A percentile compares a stretch with the other conserved stretches of the same genome.
These are phyloP conservation scores for Xylaria multiplex DNA, from an alignment of 2,329 filamentous ascomycete species.

Conservation along the genomic window DNA sequence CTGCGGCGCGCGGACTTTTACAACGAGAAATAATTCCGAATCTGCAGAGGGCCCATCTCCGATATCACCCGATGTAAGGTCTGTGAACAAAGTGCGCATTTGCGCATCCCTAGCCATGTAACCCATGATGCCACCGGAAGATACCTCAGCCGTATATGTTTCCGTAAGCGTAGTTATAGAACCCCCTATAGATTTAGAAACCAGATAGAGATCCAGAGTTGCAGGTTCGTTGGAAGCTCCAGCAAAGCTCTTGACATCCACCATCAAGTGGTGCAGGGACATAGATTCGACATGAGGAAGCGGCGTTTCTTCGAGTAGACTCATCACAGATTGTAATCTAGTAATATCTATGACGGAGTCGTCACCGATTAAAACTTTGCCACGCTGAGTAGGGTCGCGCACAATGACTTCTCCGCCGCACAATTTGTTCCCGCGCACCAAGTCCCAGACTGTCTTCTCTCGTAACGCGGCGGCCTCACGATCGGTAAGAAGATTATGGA, in stretches of 20 bases:
- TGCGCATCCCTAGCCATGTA: constrained; percentile 72
- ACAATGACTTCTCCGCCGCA: constrained; percentile 95
- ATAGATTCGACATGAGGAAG: constrained; percentile 72
- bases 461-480: constrained; percentile 84
- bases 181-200: constrained; percentile 73
- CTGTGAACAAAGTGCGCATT: constrained; percentile 87
- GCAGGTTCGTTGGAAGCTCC: constrained; percentile 80
- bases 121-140: constrained; percentile 76
- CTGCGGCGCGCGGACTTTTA: constrained; percentile 75
- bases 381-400: constrained; percentile 83
- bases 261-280: constrained; percentile 80
- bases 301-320: constrained; percentile 85
- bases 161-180: constrained; percentile 79
- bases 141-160: constrained; percentile 81
- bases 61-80: constrained; percentile 81
- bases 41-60: constrained; percentile 70
- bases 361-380: constrained; percentile 87
- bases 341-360: constrained; percentile 94
- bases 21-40: constrained; percentile 82
- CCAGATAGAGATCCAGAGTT: constrained; percentile 80
- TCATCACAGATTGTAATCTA: constrained; percentile 94
- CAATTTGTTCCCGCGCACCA: constrained; percentile 93
- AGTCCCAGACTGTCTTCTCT: constrained; percentile 93
- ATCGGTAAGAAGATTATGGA: constrained; percentile 91
- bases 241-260: constrained; percentile 85